A percentile compares a stretch with the other conserved stretches of the same genome.
Evolutionary conservation across 768 basidiomycete species (phyloP).

Genomic region (Leccinellum rugosiceps): DNA sequence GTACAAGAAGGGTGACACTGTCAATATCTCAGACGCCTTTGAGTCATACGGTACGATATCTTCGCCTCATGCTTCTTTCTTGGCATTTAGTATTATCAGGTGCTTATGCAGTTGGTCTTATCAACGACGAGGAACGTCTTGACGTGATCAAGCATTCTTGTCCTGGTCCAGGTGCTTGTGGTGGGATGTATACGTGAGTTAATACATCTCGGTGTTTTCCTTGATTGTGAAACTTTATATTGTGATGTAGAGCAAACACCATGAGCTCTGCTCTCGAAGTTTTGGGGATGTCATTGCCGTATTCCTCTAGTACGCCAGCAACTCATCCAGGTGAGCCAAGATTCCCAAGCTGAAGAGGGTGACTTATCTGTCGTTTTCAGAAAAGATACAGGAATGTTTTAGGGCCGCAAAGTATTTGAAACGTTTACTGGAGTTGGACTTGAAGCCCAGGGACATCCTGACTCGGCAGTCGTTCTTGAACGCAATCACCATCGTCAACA

Average conservation of each 20-base stretch:
- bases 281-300: constrained; percentile 82
- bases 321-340: constrained; percentile 52
- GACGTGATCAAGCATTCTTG: constrained; percentile 86
- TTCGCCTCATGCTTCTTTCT: background rate
- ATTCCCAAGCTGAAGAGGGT: background rate
- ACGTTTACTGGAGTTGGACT: constrained; percentile 67
- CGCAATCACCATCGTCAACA: constrained; percentile 74
- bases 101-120: constrained; percentile 72
- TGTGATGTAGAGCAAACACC: constrained; percentile 62
- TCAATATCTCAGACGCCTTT: constrained; percentile 82
- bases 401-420: constrained; percentile 76
- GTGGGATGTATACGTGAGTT: constrained; percentile 81
- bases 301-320: constrained; percentile 73
- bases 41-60: constrained; percentile 67
- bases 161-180: constrained; percentile 81
- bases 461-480: constrained; percentile 76
- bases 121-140: constrained; percentile 74
- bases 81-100: constrained; percentile 39
- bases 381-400: constrained; percentile 80
- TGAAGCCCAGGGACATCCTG: constrained; percentile 79
- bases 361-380: constrained; percentile 33
- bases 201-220: background rate
- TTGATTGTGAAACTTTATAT: background rate
- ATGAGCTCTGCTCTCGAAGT: constrained; percentile 86
- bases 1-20: constrained; percentile 72